Evolutionary conservation across 331 rosid genomes (phyloP), one percentile per base, ranked within the genome.

Genomic region (Arachis monticola): DNA sequence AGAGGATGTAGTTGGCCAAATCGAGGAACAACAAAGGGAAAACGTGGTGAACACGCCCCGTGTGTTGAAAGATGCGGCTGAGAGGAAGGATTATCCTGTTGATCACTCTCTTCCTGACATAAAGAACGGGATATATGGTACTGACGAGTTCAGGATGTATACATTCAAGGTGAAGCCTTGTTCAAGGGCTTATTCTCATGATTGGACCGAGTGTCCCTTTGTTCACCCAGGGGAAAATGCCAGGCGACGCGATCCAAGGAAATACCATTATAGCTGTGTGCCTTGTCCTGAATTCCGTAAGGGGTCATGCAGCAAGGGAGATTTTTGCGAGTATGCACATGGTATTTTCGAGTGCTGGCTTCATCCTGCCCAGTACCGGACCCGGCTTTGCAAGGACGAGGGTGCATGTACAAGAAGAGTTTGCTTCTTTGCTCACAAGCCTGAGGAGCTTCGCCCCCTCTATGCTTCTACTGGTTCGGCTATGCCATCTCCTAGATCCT

Each of bases 331-430:
- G 59, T 93, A 93, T 60, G 98, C 97, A 2, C 98, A 93, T 79
- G 98, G 98, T 47, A 93, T 90, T 73, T 93, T 93, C 30, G 98
- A 93, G 86, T 90, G 98, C 67, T 93, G 97, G 97, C 96, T 93
- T 70, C 98, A 93, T 79, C 98, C 97, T 78, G 97, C 97, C 7
- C 98, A 93, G 81, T 93, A 93, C 60, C 85, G 93, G 11, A 93
- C 98, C 2, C 88, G 96, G 48, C 93, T 93, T 55, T 93, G 98
- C 77, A 93, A 93, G 87, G 98, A 93, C 10, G 98, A 90, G 80
- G 79, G 79, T 6, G 88, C 85, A 3, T 93, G 98, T 81, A 77
- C 84, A 10, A 69, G 98, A 78, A 84, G 91, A 76, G 95, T 93
- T 57, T 93, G 97, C 79, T 93, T 93, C 91, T 93, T 93, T 68